Conservation (phyloP, 2,329 filamentous ascomycete species). For the Colletotrichum limetticola region DNA sequence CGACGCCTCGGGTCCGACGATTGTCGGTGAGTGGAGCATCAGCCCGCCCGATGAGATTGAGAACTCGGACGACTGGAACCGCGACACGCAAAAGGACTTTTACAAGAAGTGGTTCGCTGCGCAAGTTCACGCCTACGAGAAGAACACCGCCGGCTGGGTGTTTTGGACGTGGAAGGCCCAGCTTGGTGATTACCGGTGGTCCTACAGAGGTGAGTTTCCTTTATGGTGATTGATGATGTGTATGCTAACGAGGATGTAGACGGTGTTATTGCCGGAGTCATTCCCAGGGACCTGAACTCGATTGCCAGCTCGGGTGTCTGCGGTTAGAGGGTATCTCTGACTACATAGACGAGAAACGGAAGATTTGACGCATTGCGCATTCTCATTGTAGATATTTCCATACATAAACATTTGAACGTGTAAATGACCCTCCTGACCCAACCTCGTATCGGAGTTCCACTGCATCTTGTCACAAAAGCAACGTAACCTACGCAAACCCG, state of each 20-base stretch:
- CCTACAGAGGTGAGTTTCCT: slow-evolving; percentile 36
- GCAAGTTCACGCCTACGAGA: slow-evolving; percentile 66
- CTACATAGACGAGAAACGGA: neutral
- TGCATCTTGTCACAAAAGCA: neutral
- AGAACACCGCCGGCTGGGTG: slow-evolving; percentile 61
- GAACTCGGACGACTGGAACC: slow-evolving; percentile 54
- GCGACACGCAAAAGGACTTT: slow-evolving; percentile 55
- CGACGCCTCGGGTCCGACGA: slow-evolving; percentile 52
- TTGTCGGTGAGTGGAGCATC: slow-evolving; percentile 70
- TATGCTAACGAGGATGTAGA: slow-evolving; percentile 12
- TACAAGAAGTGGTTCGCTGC: slow-evolving; percentile 68
- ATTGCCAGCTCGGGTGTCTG: slow-evolving; percentile 28
- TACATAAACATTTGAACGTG: neutral
- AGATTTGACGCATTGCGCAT: neutral
- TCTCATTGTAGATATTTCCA: neutral
- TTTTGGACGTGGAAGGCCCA: slow-evolving; percentile 71
- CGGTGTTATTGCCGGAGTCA: slow-evolving; percentile 27
- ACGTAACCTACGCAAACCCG: neutral
- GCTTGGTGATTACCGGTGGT: slow-evolving; percentile 44
- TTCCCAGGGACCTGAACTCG: slow-evolving; percentile 28
- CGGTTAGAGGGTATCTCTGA: neutral
- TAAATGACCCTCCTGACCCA: neutral
- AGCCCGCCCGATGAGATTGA: slow-evolving; percentile 61
- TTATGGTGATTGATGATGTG: neutral
- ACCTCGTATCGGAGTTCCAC: neutral